Base-by-base conservation (phyloP, 768 basidiomycete genomes). In the Boletus vermiculosoides region DNA sequence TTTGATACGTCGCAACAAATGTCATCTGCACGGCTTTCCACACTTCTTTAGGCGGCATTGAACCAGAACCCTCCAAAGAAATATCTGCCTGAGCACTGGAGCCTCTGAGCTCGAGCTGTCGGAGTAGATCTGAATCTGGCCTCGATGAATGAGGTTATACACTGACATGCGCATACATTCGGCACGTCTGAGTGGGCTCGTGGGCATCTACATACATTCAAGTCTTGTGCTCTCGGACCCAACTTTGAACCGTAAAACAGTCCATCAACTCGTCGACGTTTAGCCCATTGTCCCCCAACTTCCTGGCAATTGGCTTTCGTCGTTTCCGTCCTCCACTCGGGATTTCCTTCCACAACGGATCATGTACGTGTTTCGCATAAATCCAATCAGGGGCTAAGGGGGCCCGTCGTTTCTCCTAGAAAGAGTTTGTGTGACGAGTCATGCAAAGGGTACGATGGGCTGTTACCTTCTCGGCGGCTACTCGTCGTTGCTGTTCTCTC, bases 381-480 rank as follows among this genome's bases (percentile, higher is more conserved):
- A 69, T 70, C 68, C 65, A 69, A 16, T 69, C 64, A 25, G 69
- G 66, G 20, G 64, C 66, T 25, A 69, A 45, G 0, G 58, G 60
- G 0, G 44, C 52, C 42, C 58, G 60, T 31, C 45, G 63, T 16
- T 58, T 57, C 47, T 50, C 56, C 67, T 63, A 45, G 28, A 50
- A n/a, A 54, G 25, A 22, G 22, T 23, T 39, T 54, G 48, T 46
- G 52, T 55, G 45, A 52, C 20, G 13, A 33, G 20, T 49, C 56
- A 36, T 28, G 25, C 36, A 51, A 50, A 28, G 22, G 13, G 31
- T 46, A 50, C 20, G 31, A 41, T 22, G 31, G 46, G 8, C 0
- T 15, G 15, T 61, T 57, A 67, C 66, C 66, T 66, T 63, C 20
- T 55, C 51, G 5, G 47, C 51, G 9, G 56, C 54, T 8, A 49